phyloP scores from a whole-genome alignment of 441 rosid genomes.

The Macaranga tanarius region DNA sequence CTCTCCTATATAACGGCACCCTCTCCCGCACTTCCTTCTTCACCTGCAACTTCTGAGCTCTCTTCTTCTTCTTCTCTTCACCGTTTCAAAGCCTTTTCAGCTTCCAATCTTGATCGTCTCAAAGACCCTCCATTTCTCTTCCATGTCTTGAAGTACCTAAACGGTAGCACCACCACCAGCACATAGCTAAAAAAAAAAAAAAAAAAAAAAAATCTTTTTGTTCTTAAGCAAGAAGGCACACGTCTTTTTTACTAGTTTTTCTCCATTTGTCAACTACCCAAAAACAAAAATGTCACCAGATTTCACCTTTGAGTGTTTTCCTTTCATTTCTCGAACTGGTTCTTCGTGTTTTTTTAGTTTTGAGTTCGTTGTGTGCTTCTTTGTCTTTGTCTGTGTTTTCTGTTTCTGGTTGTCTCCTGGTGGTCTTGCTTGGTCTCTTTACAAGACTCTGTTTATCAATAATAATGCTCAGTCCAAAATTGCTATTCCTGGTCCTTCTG shows the following conservation, averaged over 20 bases:
- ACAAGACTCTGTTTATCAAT: constrained; percentile 28
- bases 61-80: not conserved
- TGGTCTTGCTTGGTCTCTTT: constrained; percentile 71
- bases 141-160: not conserved
- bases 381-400: constrained; percentile 35
- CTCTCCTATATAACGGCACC: constrained; percentile 15
- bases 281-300: constrained; percentile 41
- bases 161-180: too few relatives aligned
- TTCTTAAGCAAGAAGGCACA: not conserved
- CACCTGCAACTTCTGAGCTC: constrained; percentile 14
- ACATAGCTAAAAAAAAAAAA: not conserved
- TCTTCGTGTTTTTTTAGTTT: constrained; percentile 31
- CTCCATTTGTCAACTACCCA: not conserved
- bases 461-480: constrained; percentile 19
- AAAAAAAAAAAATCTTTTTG: not conserved
- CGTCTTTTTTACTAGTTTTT: not conserved
- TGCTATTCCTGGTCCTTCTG: constrained; percentile 67
- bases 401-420: constrained; percentile 58
- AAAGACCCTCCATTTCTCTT: not conserved
- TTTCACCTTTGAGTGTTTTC: constrained; percentile 20
- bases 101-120: not conserved
- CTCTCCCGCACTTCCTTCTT: not conserved
- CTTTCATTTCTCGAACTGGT: constrained; percentile 26
- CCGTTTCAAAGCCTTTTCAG: constrained; percentile 16
- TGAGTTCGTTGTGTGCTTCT: constrained; percentile 32